Conservation (phyloP, 2,329 filamentous ascomycete species). For the Alternaria novae-zelandiae region DNA sequence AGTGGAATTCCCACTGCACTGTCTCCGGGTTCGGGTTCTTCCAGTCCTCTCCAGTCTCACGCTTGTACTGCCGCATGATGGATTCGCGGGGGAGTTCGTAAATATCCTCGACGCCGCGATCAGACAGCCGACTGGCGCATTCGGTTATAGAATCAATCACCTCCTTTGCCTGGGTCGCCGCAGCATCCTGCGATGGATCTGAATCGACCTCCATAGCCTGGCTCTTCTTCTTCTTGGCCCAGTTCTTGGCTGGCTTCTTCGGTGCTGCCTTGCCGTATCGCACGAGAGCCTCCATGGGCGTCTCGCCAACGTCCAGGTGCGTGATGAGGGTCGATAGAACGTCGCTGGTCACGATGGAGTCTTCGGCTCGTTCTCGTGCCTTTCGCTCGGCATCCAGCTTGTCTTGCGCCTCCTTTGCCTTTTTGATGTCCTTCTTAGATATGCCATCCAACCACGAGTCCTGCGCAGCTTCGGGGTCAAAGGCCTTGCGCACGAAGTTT, state of each 20-base stretch:
- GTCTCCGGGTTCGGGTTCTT: constrained; percentile 56
- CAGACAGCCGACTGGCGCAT: constrained; percentile 85
- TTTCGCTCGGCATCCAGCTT: constrained; percentile 80
- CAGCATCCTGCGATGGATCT: constrained; percentile 66
- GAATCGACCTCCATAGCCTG: constrained; percentile 74
- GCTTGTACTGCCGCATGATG: constrained; percentile 80
- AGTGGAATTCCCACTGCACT: constrained; percentile 85
- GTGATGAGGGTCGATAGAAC: constrained; percentile 75
- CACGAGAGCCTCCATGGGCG: constrained; percentile 84
- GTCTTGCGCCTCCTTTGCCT: constrained; percentile 84
- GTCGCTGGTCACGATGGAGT: constrained; percentile 75
- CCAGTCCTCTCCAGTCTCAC: constrained; percentile 90
- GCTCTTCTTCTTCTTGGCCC: constrained; percentile 50
- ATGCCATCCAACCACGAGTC: constrained; percentile 92
- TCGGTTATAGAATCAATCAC: constrained; percentile 85
- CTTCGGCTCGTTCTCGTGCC: constrained; percentile 74
- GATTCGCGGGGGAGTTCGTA: constrained; percentile 88
- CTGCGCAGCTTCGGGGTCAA: constrained; percentile 86
- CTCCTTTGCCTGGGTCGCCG: constrained; percentile 72
- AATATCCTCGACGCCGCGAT: constrained; percentile 83
- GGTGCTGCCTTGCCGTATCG: constrained; percentile 71
- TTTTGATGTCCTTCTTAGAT: constrained; percentile 91
- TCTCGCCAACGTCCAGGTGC: constrained; percentile 80
- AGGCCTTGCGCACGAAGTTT: constrained; percentile 89
- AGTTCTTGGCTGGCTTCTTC: constrained; percentile 57